Evolutionary conservation across 2,329 filamentous ascomycete genomes (phyloP).

Genomic region (Colletotrichum zoysiae): DNA sequence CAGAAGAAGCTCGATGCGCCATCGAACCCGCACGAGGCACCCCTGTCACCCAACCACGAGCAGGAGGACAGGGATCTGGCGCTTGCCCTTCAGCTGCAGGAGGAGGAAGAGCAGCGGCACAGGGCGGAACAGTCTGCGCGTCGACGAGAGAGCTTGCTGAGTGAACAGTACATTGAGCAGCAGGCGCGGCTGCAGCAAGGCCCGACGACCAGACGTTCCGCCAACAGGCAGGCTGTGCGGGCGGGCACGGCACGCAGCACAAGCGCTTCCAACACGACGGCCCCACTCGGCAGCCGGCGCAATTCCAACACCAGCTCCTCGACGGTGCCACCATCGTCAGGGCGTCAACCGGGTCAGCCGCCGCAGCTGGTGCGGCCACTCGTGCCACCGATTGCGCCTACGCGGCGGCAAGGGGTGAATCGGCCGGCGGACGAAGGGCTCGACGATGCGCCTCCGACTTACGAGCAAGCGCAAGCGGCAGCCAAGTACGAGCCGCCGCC

Average conservation of each 20-base stretch:
- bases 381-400: conserved; percentile 57
- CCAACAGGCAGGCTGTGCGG: conserved; percentile 40
- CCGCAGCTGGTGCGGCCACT: conserved; percentile 60
- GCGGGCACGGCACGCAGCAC: conserved; percentile 31
- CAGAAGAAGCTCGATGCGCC: conserved; percentile 20
- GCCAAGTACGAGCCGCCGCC: conserved; percentile 64
- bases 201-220: conserved; percentile 44
- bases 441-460: conserved; percentile 68
- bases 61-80: conserved; percentile 91
- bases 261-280: conserved; percentile 32
- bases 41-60: conserved; percentile 61
- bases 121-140: conserved; percentile 71
- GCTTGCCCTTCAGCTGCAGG: conserved; percentile 90
- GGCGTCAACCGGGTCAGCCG: conserved; percentile 39
- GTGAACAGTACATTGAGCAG: conserved; percentile 78
- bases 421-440: conserved; percentile 54
- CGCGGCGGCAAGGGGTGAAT: conserved; percentile 53
- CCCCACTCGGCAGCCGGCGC: conserved; percentile 32
- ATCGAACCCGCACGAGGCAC: conserved; percentile 44
- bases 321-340: conserved; percentile 14
- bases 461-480: conserved; percentile 68
- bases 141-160: conserved; percentile 74
- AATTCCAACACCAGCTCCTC: conserved; percentile 41
- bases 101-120: conserved; percentile 89
- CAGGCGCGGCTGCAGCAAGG: conserved; percentile 60